Evolutionary conservation across 75 land plant species (phyloP), one percentile per base, ranked within the genome.

Genomic region (Gnetum montanum): DNA sequence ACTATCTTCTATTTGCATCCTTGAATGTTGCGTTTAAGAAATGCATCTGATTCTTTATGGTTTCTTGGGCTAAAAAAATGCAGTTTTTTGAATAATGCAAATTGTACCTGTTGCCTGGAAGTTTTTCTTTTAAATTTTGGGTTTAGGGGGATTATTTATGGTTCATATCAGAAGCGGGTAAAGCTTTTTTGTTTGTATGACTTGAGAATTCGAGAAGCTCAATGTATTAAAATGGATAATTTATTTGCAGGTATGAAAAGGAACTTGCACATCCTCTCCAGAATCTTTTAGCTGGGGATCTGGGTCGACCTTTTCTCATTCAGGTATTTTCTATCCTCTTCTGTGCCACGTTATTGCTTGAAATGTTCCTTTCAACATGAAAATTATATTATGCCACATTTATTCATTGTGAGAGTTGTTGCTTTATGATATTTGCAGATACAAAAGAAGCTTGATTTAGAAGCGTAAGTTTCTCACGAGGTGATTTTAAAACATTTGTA

Each of bases 371-470:
- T 51, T 8, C 12, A 31, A 52, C 10, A 8, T 31, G 22, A 12
- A 0, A 18, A 31, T 13, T 52, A 3, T n/a, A 33, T 33, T 52
- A 15, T 52, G 34, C 29, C 8, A 8, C 36, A 29, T 4, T 33
- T 33, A 8, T 12, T 33, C 7, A 10, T 24, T 52, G 5, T 52
- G 7, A 19, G 29, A 52, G n/a, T 33, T 5, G 37, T 28, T 61
- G 53, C n/a, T 6, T 62, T 58, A 1, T 31, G 20, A 19, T 16
- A 19, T 30, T 59, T 48, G 45, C 86, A 91, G 97, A 73, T 94
- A 57, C 98, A 94, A 64, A 94, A 94, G 75, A 94, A 94, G 49
- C 75, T 89, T 29, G 98, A 94, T 59, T 73, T 85, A 68, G 98
- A 94, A 64, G 85, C 80, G 98, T 93, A 49, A 81, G 98, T 79